A percentile compares a stretch with the other conserved stretches of the same genome.
Evolutionary conservation across 129 eudicot species (phyloP).

Genomic region (Chrysanthemum lavandulifolium): DNA sequence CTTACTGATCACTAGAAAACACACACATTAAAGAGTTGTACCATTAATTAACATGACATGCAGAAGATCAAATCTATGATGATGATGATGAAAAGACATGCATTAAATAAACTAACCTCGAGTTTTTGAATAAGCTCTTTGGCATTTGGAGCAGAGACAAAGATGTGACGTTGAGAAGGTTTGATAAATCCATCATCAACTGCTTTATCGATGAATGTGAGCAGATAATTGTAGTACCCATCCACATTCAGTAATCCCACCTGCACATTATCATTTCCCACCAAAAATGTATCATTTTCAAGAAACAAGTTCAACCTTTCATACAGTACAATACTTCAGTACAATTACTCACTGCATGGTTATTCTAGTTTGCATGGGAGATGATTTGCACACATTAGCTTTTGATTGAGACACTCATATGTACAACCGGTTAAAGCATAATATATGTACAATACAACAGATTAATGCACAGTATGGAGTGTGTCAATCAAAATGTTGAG

Average conservation of each 20-base stretch:
- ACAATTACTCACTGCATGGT: no score
- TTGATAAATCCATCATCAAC: conserved; percentile 89
- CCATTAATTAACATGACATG: neutral
- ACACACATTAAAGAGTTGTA: neutral
- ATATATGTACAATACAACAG: no score
- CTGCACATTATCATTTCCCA: conserved; percentile 33
- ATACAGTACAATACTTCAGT: neutral
- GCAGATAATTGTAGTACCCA: conserved; percentile 72
- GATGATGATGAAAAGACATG: conserved; percentile 4
- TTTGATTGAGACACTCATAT: no score
- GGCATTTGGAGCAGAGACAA: conserved; percentile 81
- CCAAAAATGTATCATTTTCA: neutral
- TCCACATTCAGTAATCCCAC: conserved; percentile 84
- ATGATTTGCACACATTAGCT: no score
- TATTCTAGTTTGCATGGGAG: no score
- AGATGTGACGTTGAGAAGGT: conserved; percentile 81
- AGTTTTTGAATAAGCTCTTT: conserved; percentile 81
- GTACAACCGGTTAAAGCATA: no score
- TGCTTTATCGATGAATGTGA: conserved; percentile 84
- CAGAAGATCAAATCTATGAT: conserved; percentile 18
- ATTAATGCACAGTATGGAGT: no score
- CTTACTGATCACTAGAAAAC: neutral
- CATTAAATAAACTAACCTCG: conserved; percentile 44
- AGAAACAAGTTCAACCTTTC: neutral
- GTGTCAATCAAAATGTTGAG: no score